These are phyloP conservation scores for Solanum lycopersicoides DNA, from an alignment of 257 asterid genomes.

Conservation along the genomic window DNA sequence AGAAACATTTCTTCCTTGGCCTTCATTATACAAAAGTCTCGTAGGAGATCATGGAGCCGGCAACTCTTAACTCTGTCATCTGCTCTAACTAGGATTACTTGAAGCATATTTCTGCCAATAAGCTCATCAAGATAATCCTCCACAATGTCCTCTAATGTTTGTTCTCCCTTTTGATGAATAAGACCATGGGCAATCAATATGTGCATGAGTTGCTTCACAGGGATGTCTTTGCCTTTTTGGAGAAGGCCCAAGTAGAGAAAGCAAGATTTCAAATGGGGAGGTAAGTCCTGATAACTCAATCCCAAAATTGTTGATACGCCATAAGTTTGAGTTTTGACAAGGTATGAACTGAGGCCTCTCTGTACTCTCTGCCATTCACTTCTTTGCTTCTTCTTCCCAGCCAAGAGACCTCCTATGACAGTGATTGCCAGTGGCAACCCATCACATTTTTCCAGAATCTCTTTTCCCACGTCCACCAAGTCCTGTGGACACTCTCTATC, in stretches of 20 bases:
- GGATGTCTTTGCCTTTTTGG: not conserved
- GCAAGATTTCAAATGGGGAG: slow-evolving; percentile 11
- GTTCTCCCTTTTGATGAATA: not conserved
- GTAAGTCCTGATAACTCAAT: slow-evolving; percentile 9
- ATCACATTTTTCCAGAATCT: slow-evolving; percentile 6
- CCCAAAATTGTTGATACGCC: not conserved
- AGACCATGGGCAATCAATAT: slow-evolving; percentile 24
- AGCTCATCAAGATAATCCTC: slow-evolving; percentile 13
- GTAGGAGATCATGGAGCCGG: slow-evolving; percentile 1
- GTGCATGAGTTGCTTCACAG: slow-evolving; percentile 1
- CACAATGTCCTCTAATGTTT: slow-evolving; percentile 6
- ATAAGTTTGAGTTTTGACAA: not conserved
- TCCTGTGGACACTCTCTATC: not conserved
- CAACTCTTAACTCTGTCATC: not conserved
- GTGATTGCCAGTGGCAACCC: slow-evolving; percentile 19
- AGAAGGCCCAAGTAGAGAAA: slow-evolving; percentile 11
- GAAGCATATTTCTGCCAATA: slow-evolving; percentile 9
- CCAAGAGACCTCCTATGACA: slow-evolving; percentile 6
- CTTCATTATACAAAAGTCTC: not conserved
- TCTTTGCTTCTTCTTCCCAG: not conserved
- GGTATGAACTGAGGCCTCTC: not conserved
- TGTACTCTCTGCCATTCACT: slow-evolving; percentile 15
- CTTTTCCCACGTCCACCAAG: slow-evolving; percentile 8
- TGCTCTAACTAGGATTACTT: not conserved
- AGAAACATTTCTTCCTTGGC: slow-evolving; percentile 11